Percentiles rank a stretch among this genome's conserved stretches.
These are phyloP conservation scores for Diplodia scrobiculata DNA, from an alignment of 2,329 filamentous ascomycete genomes.

Conservation along the genomic window DNA sequence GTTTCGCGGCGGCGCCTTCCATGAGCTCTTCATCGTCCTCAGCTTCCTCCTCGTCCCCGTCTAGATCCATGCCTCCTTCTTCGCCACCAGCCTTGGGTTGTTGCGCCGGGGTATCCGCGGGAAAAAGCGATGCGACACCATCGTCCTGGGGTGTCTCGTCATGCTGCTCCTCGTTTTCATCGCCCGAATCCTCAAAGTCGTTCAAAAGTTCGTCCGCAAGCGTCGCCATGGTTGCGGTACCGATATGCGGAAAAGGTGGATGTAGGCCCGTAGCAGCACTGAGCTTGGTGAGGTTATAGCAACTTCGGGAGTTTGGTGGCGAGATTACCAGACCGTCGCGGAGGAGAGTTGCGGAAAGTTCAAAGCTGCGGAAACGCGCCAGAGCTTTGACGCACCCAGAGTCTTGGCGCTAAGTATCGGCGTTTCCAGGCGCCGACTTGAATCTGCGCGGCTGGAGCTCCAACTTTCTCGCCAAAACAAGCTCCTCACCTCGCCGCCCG, in stretches of 20 bases:
- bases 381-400: background rate
- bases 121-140: slow-evolving; percentile 37
- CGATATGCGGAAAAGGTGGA: no score
- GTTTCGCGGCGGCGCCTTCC: slow-evolving; percentile 47
- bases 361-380: slow-evolving; percentile 1
- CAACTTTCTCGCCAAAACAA: slow-evolving; percentile 26
- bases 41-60: slow-evolving; percentile 62
- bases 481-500: slow-evolving; percentile 19
- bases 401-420: slow-evolving; percentile 21
- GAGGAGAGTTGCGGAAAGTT: slow-evolving; percentile 6
- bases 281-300: background rate
- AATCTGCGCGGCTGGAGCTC: slow-evolving; percentile 21
- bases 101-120: slow-evolving; percentile 34
- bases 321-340: background rate
- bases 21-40: slow-evolving; percentile 63
- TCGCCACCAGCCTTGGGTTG: slow-evolving; percentile 31
- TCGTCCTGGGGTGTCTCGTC: slow-evolving; percentile 43
- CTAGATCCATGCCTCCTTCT: slow-evolving; percentile 56
- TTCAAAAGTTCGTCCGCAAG: slow-evolving; percentile 89
- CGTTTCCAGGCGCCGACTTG: slow-evolving; percentile 15
- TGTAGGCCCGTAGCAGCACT: no score
- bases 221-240: slow-evolving; percentile 66
- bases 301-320: background rate
- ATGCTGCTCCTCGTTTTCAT: slow-evolving; percentile 67
- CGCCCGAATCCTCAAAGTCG: slow-evolving; percentile 84